phyloP scores from a whole-genome alignment of 2,329 filamentous ascomycete genomes.

The Penicillium verrucosum region DNA sequence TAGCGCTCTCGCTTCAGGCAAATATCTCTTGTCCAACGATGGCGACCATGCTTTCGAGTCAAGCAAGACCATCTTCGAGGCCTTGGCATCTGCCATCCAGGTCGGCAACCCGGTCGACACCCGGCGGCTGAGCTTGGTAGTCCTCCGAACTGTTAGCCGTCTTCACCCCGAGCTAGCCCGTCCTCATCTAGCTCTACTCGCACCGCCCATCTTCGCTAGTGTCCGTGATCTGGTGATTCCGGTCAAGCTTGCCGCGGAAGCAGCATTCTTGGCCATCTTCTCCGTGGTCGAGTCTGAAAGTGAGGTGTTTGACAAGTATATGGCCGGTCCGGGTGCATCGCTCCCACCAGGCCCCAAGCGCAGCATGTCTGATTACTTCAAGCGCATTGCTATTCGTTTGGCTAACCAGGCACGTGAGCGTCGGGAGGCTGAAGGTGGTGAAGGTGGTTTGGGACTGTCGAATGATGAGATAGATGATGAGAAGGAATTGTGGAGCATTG shows the following conservation, averaged over 20 bases:
- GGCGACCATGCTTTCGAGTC: conserved; percentile 65
- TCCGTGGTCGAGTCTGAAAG: conserved; percentile 82
- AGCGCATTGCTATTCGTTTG: conserved; percentile 79
- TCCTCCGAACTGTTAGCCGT: conserved; percentile 79
- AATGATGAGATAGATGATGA: conserved; percentile 94
- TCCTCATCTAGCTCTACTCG: conserved; percentile 76
- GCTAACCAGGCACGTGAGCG: conserved; percentile 86
- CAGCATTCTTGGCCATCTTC: conserved; percentile 88
- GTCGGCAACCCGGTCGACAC: conserved; percentile 78
- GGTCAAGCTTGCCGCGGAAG: conserved; percentile 91
- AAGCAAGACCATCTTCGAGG: conserved; percentile 75
- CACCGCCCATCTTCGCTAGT: conserved; percentile 78
- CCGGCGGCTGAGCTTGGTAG: conserved; percentile 79
- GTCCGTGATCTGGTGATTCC: conserved; percentile 92
- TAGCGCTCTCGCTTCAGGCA: conserved; percentile 82
- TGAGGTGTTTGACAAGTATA: conserved; percentile 86
- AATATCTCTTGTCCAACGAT: conserved; percentile 70
- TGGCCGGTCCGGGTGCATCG: conserved; percentile 64
- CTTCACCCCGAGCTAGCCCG: conserved; percentile 75
- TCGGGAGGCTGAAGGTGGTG: conserved; percentile 84
- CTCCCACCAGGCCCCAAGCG: conserved; percentile 72
- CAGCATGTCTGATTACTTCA: conserved; percentile 96
- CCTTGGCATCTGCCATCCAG: conserved; percentile 69
- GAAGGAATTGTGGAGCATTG: conserved; percentile 92
- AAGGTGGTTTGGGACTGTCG: conserved; percentile 77